Conservation (phyloP, 2,329 filamentous ascomycete species). For the Pyrenochaeta sp. region DNA sequence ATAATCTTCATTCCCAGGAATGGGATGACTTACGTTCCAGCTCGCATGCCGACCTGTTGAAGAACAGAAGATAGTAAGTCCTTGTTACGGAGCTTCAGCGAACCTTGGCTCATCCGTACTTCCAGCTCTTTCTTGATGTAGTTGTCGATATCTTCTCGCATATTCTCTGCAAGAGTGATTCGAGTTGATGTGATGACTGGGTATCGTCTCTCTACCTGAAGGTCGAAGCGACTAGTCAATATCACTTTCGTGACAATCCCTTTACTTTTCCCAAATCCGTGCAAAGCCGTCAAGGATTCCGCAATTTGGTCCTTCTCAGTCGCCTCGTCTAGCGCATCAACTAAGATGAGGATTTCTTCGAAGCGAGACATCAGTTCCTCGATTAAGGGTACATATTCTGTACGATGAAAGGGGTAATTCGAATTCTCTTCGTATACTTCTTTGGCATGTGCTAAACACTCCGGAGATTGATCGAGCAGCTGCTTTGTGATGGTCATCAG, state of each 20-base stretch:
- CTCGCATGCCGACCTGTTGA: not conserved
- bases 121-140: slow-evolving; percentile 1
- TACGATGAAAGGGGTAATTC: too few relatives aligned
- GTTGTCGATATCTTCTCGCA: slow-evolving; percentile 6
- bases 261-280: too few relatives aligned
- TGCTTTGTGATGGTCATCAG: too few relatives aligned
- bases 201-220: slow-evolving; percentile 1
- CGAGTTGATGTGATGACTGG: not conserved
- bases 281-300: not conserved
- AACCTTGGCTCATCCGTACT: not conserved
- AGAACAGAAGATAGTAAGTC: not conserved
- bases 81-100: slow-evolving; percentile 4
- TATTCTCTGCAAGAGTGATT: slow-evolving; percentile 5
- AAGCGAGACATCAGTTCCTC: too few relatives aligned
- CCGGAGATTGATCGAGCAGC: too few relatives aligned
- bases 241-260: not conserved
- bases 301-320: too few relatives aligned
- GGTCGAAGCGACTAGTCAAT: slow-evolving; percentile 6
- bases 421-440: too few relatives aligned
- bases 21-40: slow-evolving; percentile 5
- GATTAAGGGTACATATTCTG: too few relatives aligned
- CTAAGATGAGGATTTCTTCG: too few relatives aligned
- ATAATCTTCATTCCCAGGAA: not conserved
- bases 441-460: too few relatives aligned
- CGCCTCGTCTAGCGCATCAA: too few relatives aligned